Evolutionary conservation across 176 grass and related monocot species (phyloP), one percentile per base, ranked within the genome.

Genomic region (Aechmea fasciata): DNA sequence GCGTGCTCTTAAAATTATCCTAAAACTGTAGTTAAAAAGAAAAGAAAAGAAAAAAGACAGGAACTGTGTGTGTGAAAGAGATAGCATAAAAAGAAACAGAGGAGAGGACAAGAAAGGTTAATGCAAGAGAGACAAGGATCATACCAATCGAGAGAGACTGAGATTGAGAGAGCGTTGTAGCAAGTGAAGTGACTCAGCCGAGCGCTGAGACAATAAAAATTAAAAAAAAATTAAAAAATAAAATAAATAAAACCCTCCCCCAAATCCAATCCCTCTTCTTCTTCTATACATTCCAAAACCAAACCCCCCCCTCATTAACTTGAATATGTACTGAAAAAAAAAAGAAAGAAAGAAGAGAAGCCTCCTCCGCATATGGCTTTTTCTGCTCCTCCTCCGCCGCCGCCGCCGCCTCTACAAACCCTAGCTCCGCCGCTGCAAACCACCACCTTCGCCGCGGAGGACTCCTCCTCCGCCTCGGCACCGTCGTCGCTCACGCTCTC

Each of bases 401-500:
- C 55, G 3, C 55, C 54, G 11, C 54, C n/a, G 54, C 54, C 54
- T 15, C 55, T 23, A 1, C 22, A 23, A 23, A 23, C 22, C 22
- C 22, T 23, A 23, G 1, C 55, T n/a, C 55, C 5, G 55, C 17
- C 20, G 11, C 9, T 20, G 17, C 9, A 19, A 22, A 67, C 29
- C 29, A 7, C 3, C n/a, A 17, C 9, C 5, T 17, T 17, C 33
- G 13, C 65, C 15, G 25, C 28, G 11, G 2, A n/a, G n/a, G n/a
- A 3, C 12, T 48, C 13, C 7, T 15, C 13, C 8, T 9, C 33
- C 8, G 13, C 3, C 6, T 64, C 24, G 62, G 8, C 17, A 13
- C 9, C 10, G 63, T 7, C 63, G 55, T 89, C 86, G 50, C 64
- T 77, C 69, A 82, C 85, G 24, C 63, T 89, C 63, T 91, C 78